phyloP scores from a whole-genome alignment of 306 rosid species.

The Sechiopsis laciniata region DNA sequence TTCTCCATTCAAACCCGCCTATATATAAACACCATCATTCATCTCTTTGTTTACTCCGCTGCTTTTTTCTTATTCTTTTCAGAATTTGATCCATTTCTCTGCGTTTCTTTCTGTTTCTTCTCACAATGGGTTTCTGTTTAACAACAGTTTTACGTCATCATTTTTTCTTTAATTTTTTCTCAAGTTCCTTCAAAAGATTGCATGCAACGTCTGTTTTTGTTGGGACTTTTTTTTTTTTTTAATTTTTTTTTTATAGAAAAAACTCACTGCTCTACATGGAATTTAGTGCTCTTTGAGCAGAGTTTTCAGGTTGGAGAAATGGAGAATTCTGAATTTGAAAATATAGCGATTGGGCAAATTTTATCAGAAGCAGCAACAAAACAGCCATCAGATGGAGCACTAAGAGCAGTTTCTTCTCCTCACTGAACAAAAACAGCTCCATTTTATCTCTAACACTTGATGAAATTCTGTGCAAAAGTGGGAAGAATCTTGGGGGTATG shows the following conservation, averaged over 20 bases:
- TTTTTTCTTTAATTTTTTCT: background rate
- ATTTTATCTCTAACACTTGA: constrained; percentile 43
- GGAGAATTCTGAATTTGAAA: background rate
- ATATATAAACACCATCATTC: too few species aligned
- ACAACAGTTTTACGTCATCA: background rate
- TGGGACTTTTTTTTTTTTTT: too few species aligned
- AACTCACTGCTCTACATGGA: too few species aligned
- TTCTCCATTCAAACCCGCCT: too few species aligned
- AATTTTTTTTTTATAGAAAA: too few species aligned
- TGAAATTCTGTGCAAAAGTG: constrained; percentile 49
- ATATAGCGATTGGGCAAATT: background rate
- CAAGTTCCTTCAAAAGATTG: too few species aligned
- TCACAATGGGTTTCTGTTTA: background rate
- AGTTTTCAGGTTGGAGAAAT: constrained; percentile 9
- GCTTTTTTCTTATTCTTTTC: too few species aligned
- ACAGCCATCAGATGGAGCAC: background rate
- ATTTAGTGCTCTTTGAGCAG: background rate
- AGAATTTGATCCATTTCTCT: too few species aligned
- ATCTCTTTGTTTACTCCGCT: too few species aligned
- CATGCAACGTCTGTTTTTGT: too few species aligned
- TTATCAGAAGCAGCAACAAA: too few species aligned
- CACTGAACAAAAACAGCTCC: constrained; percentile 29
- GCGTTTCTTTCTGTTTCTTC: background rate
- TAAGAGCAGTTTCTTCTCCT: constrained; percentile 15
- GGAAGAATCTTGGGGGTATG: constrained; percentile 50